Percentiles rank a stretch among this genome's conserved stretches.
phyloP scores from a whole-genome alignment of 2,329 filamentous ascomycete genomes.

The Epicoccum sorghinum region DNA sequence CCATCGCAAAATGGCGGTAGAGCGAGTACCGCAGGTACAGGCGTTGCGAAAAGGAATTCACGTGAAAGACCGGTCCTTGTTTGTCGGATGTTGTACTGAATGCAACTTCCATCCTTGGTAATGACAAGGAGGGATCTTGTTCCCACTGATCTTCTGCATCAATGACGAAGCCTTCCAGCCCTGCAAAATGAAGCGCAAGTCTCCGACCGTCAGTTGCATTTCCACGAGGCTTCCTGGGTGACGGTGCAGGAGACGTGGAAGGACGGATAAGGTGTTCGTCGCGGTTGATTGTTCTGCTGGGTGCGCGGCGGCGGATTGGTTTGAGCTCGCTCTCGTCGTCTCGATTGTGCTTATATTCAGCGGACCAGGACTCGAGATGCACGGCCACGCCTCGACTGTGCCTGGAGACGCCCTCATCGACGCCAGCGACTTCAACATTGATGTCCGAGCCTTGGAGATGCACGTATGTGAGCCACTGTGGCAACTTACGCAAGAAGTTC shows the following conservation, averaged over 20 bases:
- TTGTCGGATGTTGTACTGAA: constrained; percentile 84
- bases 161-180: constrained; percentile 87
- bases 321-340: constrained; percentile 67
- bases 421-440: constrained; percentile 86
- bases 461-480: constrained; percentile 82
- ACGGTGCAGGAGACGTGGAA: constrained; percentile 56
- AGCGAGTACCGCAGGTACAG: constrained; percentile 88
- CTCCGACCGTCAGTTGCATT: constrained; percentile 75
- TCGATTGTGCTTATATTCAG: constrained; percentile 86
- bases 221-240: constrained; percentile 56
- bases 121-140: constrained; percentile 79
- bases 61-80: constrained; percentile 84
- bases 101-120: constrained; percentile 86
- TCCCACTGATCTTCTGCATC: constrained; percentile 86
- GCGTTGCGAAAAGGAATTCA: constrained; percentile 80
- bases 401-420: constrained; percentile 82
- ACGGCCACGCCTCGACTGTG: constrained; percentile 82
- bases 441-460: constrained; percentile 88
- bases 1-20: constrained; percentile 88
- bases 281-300: constrained; percentile 64
- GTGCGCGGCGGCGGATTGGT: constrained; percentile 70
- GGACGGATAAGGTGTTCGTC: constrained; percentile 68
- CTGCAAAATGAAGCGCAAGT: constrained; percentile 78
- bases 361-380: constrained; percentile 84
- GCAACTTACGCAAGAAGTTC: constrained; percentile 75